A percentile compares a stretch with the other conserved stretches of the same genome.
Conservation (phyloP, 192 early-diverging fungal genomes). For the Linnemannia hyalina region DNA sequence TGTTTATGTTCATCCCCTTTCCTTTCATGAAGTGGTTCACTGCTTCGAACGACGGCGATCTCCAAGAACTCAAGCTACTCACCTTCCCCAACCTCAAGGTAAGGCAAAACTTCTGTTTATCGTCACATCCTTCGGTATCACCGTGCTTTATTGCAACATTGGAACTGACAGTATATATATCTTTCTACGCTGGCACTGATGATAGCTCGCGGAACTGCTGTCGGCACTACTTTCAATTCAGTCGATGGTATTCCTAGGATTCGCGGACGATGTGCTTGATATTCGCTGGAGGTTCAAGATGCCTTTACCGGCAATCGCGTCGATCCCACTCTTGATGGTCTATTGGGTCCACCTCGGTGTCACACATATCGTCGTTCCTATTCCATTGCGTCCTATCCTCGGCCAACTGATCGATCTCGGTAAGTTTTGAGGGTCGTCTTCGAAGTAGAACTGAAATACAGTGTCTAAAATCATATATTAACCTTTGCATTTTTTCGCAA, state of each 20-base stretch:
- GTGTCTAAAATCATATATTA: neutral
- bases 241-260: constrained; percentile 97
- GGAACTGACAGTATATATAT: neutral
- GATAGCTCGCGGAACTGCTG: constrained; percentile 90
- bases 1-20: constrained; percentile 95
- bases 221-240: constrained; percentile 92
- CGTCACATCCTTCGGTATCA: neutral
- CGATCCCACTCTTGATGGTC: constrained; percentile 93
- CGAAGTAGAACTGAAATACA: no score
- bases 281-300: constrained; percentile 97
- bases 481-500: neutral
- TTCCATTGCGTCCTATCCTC: constrained; percentile 80
- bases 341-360: constrained; percentile 93
- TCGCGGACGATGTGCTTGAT: constrained; percentile 98
- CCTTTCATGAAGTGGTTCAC: constrained; percentile 91
- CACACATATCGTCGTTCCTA: constrained; percentile 90
- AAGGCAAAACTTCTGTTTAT: neutral
- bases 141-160: neutral
- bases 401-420: constrained; percentile 86
- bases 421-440: constrained; percentile 24
- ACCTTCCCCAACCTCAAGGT: constrained; percentile 84
- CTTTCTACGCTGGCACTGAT: constrained; percentile 7
- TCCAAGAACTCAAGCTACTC: constrained; percentile 55
- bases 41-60: constrained; percentile 44
- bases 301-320: constrained; percentile 91